Evolutionary conservation across 371 early-diverging fungal genomes (phyloP).

Genomic region (Rhizopus sp.): DNA sequence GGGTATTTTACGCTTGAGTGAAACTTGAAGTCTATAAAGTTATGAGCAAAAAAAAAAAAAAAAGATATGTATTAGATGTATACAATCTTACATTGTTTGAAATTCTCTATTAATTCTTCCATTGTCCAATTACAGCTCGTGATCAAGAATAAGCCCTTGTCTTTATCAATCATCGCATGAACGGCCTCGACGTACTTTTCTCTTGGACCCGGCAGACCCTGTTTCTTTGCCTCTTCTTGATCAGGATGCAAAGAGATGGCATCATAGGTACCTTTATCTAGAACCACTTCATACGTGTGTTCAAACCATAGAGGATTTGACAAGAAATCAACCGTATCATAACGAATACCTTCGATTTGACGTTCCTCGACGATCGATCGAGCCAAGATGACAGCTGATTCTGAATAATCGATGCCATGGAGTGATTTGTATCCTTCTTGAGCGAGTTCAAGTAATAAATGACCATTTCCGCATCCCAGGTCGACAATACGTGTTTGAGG

Average conservation of each 20-base stretch:
- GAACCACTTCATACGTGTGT: slow-evolving; percentile 59
- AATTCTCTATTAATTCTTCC: slow-evolving; percentile 73
- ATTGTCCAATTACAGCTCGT: slow-evolving; percentile 95
- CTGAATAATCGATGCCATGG: slow-evolving; percentile 86
- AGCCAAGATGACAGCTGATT: slow-evolving; percentile 73
- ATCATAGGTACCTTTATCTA: slow-evolving; percentile 95
- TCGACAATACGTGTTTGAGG: slow-evolving; percentile 65
- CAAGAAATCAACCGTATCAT: slow-evolving; percentile 68
- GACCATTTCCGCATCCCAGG: slow-evolving; percentile 93
- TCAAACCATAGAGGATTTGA: slow-evolving; percentile 46
- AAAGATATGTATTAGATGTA: background rate
- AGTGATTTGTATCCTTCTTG: slow-evolving; percentile 70
- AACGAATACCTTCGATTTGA: slow-evolving; percentile 46
- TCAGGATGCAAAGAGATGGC: slow-evolving; percentile 81
- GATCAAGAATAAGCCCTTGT: slow-evolving; percentile 73
- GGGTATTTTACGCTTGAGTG: slow-evolving; percentile 76
- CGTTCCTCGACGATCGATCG: slow-evolving; percentile 52
- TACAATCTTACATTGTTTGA: slow-evolving; percentile 52
- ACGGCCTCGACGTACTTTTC: slow-evolving; percentile 38
- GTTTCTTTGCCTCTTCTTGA: slow-evolving; percentile 39
- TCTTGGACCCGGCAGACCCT: slow-evolving; percentile 38
- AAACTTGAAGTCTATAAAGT: slow-evolving; percentile 59
- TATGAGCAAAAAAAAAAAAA: slow-evolving; percentile 1
- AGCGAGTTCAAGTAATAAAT: slow-evolving; percentile 76
- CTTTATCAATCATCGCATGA: slow-evolving; percentile 33